phyloP scores from a whole-genome alignment of 805 yeast species.

The Kazachstania kunashirensis region DNA sequence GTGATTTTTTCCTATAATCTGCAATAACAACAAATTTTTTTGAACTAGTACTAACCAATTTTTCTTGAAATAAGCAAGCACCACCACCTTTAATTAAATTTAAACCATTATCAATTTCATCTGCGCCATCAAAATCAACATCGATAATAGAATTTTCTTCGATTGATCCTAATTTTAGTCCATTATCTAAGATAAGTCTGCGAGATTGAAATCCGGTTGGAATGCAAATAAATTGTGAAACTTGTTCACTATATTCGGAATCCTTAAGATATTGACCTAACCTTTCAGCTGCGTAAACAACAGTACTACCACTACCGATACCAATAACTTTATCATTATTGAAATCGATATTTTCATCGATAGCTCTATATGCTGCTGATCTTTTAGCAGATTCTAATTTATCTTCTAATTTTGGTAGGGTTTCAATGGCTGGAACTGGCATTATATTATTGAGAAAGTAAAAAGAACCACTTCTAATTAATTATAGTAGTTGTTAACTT shows the following conservation, averaged over 20 bases:
- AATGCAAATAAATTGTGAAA: conserved; percentile 55
- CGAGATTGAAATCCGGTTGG: conserved; percentile 97
- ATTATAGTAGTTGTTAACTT: too few relatives aligned
- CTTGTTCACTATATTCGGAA: conserved; percentile 30
- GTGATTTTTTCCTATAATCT: conserved; percentile 77
- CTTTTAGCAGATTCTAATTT: conserved; percentile 76
- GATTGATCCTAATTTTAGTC: conserved; percentile 65
- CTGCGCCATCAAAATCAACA: conserved; percentile 97
- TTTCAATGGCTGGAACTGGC: conserved; percentile 6
- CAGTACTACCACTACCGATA: conserved; percentile 95
- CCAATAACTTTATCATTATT: conserved; percentile 67
- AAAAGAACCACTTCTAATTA: too few relatives aligned
- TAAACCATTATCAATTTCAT: conserved; percentile 75
- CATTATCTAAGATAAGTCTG: conserved; percentile 73
- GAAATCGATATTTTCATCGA: conserved; percentile 56
- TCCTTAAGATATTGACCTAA: conserved; percentile 45
- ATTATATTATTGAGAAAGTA: not conserved
- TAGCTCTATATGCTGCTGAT: conserved; percentile 84
- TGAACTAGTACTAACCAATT: conserved; percentile 78
- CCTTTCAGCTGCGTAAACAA: conserved; percentile 92
- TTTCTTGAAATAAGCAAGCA: conserved; percentile 94
- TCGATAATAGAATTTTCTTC: conserved; percentile 79
- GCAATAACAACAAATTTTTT: conserved; percentile 78
- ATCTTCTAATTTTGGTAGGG: conserved; percentile 12
- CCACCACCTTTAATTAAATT: conserved; percentile 98